phyloP scores from a whole-genome alignment of 108 stramenopile species.

The Mayamaea pseudoterrestris region DNA sequence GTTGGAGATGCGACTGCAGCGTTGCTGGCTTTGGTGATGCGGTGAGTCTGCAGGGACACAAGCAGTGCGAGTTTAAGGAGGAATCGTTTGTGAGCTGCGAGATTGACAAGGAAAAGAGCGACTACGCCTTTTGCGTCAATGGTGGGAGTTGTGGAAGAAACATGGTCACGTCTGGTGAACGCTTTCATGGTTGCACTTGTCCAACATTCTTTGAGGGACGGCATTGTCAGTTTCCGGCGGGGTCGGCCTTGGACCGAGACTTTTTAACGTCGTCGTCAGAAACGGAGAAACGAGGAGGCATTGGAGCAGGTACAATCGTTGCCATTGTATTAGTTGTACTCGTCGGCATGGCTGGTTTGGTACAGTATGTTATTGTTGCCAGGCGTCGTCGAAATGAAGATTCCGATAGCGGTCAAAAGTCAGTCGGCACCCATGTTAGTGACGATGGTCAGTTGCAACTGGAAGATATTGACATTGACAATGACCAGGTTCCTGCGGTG shows the following conservation, averaged over 20 bases:
- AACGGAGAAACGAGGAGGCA: not conserved
- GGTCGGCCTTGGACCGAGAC: conserved; percentile 1
- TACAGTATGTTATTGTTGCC: not conserved
- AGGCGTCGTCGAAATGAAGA: not conserved
- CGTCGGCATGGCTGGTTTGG: not conserved
- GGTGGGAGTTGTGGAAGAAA: not conserved
- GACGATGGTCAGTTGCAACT: no score
- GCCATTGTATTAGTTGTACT: not conserved
- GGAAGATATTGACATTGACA: no score
- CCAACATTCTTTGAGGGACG: conserved; percentile 3
- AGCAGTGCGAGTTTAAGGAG: conserved; percentile 2
- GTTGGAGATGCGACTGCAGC: conserved; percentile 3
- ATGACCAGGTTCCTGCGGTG: not conserved
- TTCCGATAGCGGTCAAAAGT: not conserved
- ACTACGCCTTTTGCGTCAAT: conserved; percentile 8
- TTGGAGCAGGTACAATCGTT: not conserved
- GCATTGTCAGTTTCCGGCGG: conserved; percentile 8
- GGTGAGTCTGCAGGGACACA: not conserved
- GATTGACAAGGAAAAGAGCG: not conserved
- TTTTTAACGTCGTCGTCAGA: not conserved
- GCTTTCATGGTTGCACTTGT: conserved; percentile 1
- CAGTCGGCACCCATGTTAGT: not conserved
- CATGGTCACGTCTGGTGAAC: not conserved
- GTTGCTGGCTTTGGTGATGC: not conserved
- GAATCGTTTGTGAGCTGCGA: conserved; percentile 1